These are phyloP conservation scores for Boletellus sp. DNA, from an alignment of 1,284 basidiomycete species.

Conservation along the genomic window DNA sequence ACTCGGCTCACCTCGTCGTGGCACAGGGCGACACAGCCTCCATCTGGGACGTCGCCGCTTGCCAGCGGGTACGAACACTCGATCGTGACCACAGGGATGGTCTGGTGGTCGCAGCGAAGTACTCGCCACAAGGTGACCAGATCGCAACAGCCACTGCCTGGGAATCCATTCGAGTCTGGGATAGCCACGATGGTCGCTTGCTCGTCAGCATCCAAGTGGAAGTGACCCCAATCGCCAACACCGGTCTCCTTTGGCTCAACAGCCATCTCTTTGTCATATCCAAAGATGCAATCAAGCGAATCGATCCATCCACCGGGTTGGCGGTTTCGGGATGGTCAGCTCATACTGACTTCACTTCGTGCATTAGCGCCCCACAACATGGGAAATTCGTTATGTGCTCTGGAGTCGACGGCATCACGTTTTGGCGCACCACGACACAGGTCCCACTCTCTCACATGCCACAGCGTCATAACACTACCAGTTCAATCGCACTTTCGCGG, in stretches of 20 bases:
- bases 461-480: too few species aligned
- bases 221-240: not conserved
- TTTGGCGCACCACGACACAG: too few species aligned
- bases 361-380: not conserved
- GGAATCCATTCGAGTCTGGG: not conserved
- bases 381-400: not conserved
- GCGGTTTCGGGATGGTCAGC: not conserved
- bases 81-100: not conserved
- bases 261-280: slow-evolving; percentile 2
- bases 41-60: not conserved
- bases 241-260: slow-evolving; percentile 1
- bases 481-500: too few species aligned
- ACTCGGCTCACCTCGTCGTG: slow-evolving; percentile 9
- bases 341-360: not conserved
- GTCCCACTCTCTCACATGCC: not conserved
- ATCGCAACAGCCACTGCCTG: not conserved
- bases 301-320: not conserved
- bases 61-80: not conserved
- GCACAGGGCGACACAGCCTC: not conserved
- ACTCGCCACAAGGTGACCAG: not conserved
- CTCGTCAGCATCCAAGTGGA: not conserved
- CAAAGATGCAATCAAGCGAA: not conserved
- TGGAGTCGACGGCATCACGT: not conserved
- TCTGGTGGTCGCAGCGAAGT: not conserved
- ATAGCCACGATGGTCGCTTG: not conserved